A percentile compares a stretch with the other conserved stretches of the same genome.
phyloP scores from a whole-genome alignment of 495 filamentous ascomycete genomes.

The Penicillium simplicissimum region DNA sequence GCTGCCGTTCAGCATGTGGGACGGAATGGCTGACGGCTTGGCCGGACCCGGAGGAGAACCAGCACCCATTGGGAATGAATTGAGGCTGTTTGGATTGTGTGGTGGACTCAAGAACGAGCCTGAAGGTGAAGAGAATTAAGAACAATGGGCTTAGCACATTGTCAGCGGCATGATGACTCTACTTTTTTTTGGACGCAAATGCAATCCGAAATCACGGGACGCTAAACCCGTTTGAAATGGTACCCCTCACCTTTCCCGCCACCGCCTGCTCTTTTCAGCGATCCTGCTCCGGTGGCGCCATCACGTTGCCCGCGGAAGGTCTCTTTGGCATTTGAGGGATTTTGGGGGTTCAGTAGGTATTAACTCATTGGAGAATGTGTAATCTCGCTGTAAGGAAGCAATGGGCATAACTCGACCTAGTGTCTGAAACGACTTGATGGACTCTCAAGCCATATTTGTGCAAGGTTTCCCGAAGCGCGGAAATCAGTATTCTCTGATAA shows the following conservation, averaged over 20 bases:
- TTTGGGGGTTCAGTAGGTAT: not conserved
- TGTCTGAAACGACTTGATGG: not conserved
- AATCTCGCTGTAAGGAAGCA: not conserved
- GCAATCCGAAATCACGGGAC: slow-evolving; percentile 21
- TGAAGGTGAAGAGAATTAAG: not conserved
- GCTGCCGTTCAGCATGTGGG: slow-evolving; percentile 50
- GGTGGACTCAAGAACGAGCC: not conserved
- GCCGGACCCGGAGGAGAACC: slow-evolving; percentile 36
- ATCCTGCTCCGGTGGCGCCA: slow-evolving; percentile 8
- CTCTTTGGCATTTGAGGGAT: not conserved
- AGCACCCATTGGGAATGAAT: slow-evolving; percentile 36
- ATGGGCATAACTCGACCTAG: not conserved
- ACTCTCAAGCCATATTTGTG: slow-evolving; percentile 5
- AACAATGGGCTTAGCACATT: slow-evolving; percentile 5
- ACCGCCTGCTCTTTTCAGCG: slow-evolving; percentile 13
- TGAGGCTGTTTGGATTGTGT: not conserved
- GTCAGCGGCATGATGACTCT: slow-evolving; percentile 18
- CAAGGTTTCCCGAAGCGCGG: not conserved
- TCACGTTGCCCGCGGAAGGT: slow-evolving; percentile 15
- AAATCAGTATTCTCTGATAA: not conserved
- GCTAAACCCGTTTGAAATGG: slow-evolving; percentile 17
- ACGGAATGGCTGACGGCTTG: slow-evolving; percentile 51
- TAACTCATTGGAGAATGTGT: not conserved
- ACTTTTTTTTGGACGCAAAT: slow-evolving; percentile 28
- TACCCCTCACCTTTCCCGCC: slow-evolving; percentile 17